These are phyloP conservation scores for Poteriospumella lacustris DNA, from an alignment of 108 stramenopile species.

Conservation along the genomic window DNA sequence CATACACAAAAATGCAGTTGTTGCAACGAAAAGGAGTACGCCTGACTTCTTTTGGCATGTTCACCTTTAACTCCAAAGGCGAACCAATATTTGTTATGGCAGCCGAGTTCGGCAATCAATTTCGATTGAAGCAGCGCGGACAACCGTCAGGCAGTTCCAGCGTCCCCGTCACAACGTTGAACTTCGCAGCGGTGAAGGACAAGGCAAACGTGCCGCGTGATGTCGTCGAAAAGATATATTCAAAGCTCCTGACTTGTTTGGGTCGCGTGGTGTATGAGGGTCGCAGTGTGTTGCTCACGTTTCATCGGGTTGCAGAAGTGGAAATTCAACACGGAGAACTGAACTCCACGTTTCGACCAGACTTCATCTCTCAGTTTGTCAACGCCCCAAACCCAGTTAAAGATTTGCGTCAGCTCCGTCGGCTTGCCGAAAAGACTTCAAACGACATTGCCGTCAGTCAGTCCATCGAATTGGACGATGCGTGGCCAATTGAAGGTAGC, in stretches of 20 bases:
- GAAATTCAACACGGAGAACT: background rate
- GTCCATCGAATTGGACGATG: no score
- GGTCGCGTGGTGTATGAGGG: background rate
- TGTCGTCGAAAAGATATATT: conserved; percentile 19
- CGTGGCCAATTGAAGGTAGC: no score
- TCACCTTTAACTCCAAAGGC: background rate
- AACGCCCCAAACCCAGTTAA: no score
- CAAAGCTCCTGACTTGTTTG: background rate
- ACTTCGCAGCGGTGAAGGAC: background rate
- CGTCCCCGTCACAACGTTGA: background rate
- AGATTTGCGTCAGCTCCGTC: no score
- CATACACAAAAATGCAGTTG: background rate
- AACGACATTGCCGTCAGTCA: no score
- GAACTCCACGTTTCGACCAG: background rate
- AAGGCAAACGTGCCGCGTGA: background rate
- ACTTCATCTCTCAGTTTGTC: no score
- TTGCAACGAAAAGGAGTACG: background rate
- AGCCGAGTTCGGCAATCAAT: conserved; percentile 1
- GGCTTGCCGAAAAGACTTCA: no score
- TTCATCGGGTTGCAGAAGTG: conserved; percentile 30
- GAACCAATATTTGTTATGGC: conserved; percentile 6
- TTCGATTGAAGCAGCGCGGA: background rate
- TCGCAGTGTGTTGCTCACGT: background rate
- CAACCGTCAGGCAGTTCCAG: background rate
- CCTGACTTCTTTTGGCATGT: background rate